Conservation (phyloP, 2,329 filamentous ascomycete species). For the Fonsecaea multimorphosa region DNA sequence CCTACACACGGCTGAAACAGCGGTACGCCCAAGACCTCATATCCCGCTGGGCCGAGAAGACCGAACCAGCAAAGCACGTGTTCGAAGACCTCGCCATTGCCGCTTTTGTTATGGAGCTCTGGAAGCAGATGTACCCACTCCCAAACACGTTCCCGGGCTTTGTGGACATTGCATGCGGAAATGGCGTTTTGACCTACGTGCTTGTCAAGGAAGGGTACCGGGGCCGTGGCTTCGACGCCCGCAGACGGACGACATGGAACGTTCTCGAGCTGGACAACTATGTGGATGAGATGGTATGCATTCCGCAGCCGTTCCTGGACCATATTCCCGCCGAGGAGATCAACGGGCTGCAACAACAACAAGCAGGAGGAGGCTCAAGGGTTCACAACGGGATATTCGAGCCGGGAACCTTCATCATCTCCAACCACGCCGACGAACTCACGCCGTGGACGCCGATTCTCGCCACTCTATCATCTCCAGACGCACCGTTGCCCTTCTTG, state of each 20-base stretch:
- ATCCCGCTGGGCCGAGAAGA: slow-evolving; percentile 80
- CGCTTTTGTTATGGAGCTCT: slow-evolving; percentile 90
- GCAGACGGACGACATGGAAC: slow-evolving; percentile 81
- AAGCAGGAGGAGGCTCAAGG: not conserved
- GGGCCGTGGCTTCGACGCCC: slow-evolving; percentile 91
- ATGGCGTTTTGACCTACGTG: slow-evolving; percentile 86
- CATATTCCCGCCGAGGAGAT: slow-evolving; percentile 15
- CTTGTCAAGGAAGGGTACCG: slow-evolving; percentile 78
- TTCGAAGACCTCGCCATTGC: slow-evolving; percentile 94
- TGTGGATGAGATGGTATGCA: slow-evolving; percentile 63
- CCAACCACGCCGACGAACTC: slow-evolving; percentile 95
- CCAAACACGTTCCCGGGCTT: slow-evolving; percentile 75
- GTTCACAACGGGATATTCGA: slow-evolving; percentile 67
- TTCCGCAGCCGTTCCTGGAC: slow-evolving; percentile 60
- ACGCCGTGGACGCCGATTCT: slow-evolving; percentile 95
- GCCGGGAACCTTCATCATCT: slow-evolving; percentile 84
- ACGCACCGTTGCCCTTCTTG: slow-evolving; percentile 78
- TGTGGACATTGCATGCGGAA: slow-evolving; percentile 94
- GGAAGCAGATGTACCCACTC: slow-evolving; percentile 76
- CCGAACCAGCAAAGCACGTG: slow-evolving; percentile 87
- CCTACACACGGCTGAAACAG: slow-evolving; percentile 78
- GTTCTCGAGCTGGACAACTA: slow-evolving; percentile 65
- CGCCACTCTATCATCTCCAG: slow-evolving; percentile 62
- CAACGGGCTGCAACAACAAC: slow-evolving; percentile 1
- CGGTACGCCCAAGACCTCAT: slow-evolving; percentile 76